Evolutionary conservation across 75 land plant genomes (phyloP), one percentile per base, ranked within the genome.

Genomic region (Cupressus sempervirens): DNA sequence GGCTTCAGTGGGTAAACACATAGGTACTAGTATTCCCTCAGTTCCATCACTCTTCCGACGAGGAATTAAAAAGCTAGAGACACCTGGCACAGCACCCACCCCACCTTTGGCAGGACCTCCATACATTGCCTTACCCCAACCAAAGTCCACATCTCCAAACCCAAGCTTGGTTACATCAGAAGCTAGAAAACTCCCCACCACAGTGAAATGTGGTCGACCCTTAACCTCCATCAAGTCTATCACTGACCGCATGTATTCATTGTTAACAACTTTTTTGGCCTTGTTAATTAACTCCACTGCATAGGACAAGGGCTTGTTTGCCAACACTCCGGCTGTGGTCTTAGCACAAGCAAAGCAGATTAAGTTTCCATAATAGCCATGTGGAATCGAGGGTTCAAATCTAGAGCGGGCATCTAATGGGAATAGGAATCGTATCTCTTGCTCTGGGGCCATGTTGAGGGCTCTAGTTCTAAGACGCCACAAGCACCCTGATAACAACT

Each of bases 201-300:
- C 83, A 18, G 88, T 68, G 29, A 85, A 80, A 53, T 83, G 83
- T 1, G 88, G 89, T 32, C 89, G 80, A 0, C 87, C 89, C 16
- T 58, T 86, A 1, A 82, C 72, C 79, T 91, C 95, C 87, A 95
- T 85, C 50, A 89, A 83, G 35, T 95, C 95, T 8, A 93, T 89
- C 58, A 86, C 80, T 5, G 97, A 95, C 38, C 88, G 86, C 89
- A 97, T 88, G 90, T 96, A 97, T 72, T 90, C 93, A 8, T 91
- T 90, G 12, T 85, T 88, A 13, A 95, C 89, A 58, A 20, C 45
- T 35, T 58, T 83, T 53, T 93, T 94, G 11, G 99, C 93, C 72
- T 88, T 85, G 68, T 84, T 89, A 38, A 97, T 90, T 52, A 91
- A 80, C 45, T 90, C 87, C 81, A 94, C 85, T 11, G 94, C 95